phyloP scores from a whole-genome alignment of 805 yeast genomes.

The Kodamaea fukazawae region DNA sequence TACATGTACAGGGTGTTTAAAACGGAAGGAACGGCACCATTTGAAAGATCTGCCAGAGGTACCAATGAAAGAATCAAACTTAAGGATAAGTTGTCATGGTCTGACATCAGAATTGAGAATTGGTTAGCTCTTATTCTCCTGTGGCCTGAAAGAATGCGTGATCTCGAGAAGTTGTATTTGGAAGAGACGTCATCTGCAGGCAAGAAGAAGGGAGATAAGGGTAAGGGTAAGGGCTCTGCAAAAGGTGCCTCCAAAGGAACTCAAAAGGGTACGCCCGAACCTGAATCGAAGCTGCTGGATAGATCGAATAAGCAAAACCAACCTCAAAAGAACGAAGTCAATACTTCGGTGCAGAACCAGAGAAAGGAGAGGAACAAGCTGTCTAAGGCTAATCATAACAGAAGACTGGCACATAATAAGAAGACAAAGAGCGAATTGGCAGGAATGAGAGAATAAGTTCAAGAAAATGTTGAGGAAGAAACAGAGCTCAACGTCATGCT shows the following conservation, averaged over 20 bases:
- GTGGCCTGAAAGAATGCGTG: conserved; percentile 35
- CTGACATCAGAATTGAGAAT: conserved; percentile 90
- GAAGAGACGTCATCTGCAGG: conserved; percentile 50
- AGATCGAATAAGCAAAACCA: background rate
- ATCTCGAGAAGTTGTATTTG: too few relatives aligned
- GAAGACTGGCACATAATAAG: conserved; percentile 60
- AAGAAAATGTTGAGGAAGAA: background rate
- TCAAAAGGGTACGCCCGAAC: background rate
- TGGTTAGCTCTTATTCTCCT: conserved; percentile 51
- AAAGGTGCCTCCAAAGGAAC: conserved; percentile 1
- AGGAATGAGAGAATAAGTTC: conserved; percentile 18
- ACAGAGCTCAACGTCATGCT: too few relatives aligned
- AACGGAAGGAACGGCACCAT: conserved; percentile 39
- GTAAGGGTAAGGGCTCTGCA: conserved; percentile 50
- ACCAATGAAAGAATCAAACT: conserved; percentile 50
- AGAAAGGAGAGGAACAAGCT: conserved; percentile 57
- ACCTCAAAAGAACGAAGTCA: background rate
- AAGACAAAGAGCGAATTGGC: conserved; percentile 37
- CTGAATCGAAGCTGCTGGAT: background rate
- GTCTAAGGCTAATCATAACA: conserved; percentile 58
- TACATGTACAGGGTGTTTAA: conserved; percentile 56
- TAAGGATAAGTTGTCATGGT: conserved; percentile 59
- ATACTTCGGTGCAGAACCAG: background rate
- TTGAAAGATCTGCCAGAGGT: conserved; percentile 49
- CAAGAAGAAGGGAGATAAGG: conserved; percentile 59